Percentiles rank a stretch among this genome's conserved stretches.
Conservation (phyloP, 805 yeast species). For the Zygotorulaspora chibaensis region DNA sequence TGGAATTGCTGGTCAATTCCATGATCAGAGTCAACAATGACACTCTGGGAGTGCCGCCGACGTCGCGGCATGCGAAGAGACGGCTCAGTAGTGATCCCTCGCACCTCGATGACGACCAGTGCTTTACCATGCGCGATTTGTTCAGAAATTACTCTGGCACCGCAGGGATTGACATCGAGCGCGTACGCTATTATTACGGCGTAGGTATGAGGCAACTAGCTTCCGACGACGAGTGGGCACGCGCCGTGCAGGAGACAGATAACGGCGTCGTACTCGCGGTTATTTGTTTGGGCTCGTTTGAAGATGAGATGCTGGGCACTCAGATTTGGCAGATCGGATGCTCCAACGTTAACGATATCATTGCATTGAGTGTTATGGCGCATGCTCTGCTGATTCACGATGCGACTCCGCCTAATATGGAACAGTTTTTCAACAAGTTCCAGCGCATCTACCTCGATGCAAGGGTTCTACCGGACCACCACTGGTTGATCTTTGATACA, state of each 20-base stretch:
- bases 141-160: too few species aligned
- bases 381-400: not conserved
- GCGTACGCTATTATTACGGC: not conserved
- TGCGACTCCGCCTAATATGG: not conserved
- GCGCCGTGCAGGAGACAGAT: not conserved
- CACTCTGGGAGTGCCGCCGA: not conserved
- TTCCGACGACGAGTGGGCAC: not conserved
- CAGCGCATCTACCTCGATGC: conserved; percentile 11
- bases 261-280: not conserved
- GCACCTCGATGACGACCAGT: not conserved
- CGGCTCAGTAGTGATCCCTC: not conserved
- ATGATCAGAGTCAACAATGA: conserved; percentile 14
- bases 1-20: conserved; percentile 20
- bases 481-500: conserved; percentile 14
- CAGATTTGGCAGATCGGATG: conserved; percentile 14
- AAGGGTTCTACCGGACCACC: not conserved
- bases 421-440: conserved; percentile 10
- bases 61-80: not conserved
- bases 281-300: conserved; percentile 4
- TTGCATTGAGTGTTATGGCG: conserved; percentile 5
- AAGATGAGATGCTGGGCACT: conserved; percentile 1
- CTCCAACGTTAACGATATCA: conserved; percentile 5
- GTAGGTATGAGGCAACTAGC: not conserved
- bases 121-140: not conserved
- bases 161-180: too few species aligned